Base-by-base conservation (phyloP, 495 filamentous ascomycete species). In the Aspergillus homomorphus region DNA sequence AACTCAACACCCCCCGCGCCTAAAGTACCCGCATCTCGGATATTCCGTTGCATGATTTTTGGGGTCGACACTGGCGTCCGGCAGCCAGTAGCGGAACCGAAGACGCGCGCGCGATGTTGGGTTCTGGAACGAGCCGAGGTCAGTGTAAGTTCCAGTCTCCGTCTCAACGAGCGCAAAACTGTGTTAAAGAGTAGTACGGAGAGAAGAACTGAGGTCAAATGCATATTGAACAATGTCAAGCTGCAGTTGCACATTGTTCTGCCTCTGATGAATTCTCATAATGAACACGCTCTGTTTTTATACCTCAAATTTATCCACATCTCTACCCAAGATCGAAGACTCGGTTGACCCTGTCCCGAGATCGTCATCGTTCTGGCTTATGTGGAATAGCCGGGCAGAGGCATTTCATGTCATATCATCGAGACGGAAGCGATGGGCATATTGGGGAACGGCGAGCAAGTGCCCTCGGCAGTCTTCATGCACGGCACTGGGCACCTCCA, bases 1-100 rank as follows among this genome's bases (percentile, higher is more conserved):
- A 79, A 67, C 49, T 81, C 76, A 1, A 80, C 62, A 8, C 73
- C 77, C 3, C 77, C 79, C 0, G 69, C 70, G 1, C 77, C 79
- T 20, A 68, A 55, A 2, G 51, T 61, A 15, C 66, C 72, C 14
- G 66, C 63, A 23, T 62, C 59, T 23, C 62, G 66, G 38, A 81
- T 71, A 51, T 81, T 70, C 10, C 62, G 44, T 4, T 60, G 58
- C 0, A 80, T 62, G 14, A 62, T 58, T 7, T n/a, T 54, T 33
- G 2, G 58, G 22, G 45, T 73, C 59, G 15, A 80, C 73, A n/a
- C 62, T 64, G 8, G 76, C 73, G 59, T 80, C 77, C 1, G 77
- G 77, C 3, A 80, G 64, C 73, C 73, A 76, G 50, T 69, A 73
- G 23, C 72, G 60, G 18, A 74, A 73, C 0, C 63, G 58, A 2